Evolutionary conservation across 345 rosid genomes (phyloP).

Genomic region (Murraya koenigii): DNA sequence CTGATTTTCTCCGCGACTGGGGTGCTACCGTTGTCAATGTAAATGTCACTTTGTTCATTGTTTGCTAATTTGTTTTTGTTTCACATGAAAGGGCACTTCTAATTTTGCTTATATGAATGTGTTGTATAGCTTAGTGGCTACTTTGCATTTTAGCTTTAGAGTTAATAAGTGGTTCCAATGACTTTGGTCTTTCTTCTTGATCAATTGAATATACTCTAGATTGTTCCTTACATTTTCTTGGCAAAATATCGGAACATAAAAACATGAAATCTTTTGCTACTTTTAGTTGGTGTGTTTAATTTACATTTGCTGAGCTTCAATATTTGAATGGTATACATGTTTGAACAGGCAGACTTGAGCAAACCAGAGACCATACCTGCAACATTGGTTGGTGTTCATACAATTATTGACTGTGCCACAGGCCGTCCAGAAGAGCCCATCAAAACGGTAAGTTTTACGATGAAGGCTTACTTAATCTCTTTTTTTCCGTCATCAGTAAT

Average conservation of each 20-base stretch:
- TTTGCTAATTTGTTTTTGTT: neutral
- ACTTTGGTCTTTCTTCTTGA: neutral
- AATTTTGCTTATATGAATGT: neutral
- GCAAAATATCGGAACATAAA: neutral
- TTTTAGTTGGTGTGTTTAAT: neutral
- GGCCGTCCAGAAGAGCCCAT: conserved; percentile 99
- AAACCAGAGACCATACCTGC: conserved; percentile 94
- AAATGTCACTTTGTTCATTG: neutral
- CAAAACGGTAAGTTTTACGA: conserved; percentile 48
- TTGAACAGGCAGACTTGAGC: conserved; percentile 85
- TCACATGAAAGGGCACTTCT: neutral
- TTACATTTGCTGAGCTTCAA: neutral
- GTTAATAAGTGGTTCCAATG: neutral
- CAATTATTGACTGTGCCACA: conserved; percentile 90
- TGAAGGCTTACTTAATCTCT: neutral
- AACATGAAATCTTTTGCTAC: too few species aligned
- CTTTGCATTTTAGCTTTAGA: neutral
- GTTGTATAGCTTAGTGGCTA: neutral
- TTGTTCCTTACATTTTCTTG: neutral
- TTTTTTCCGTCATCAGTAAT: neutral
- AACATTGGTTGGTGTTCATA: conserved; percentile 89
- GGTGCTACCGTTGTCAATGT: conserved; percentile 95
- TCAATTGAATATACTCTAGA: neutral
- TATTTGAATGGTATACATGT: neutral
- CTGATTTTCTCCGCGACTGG: conserved; percentile 97